phyloP scores from a whole-genome alignment of 441 rosid species.

The Lepidium campestre region DNA sequence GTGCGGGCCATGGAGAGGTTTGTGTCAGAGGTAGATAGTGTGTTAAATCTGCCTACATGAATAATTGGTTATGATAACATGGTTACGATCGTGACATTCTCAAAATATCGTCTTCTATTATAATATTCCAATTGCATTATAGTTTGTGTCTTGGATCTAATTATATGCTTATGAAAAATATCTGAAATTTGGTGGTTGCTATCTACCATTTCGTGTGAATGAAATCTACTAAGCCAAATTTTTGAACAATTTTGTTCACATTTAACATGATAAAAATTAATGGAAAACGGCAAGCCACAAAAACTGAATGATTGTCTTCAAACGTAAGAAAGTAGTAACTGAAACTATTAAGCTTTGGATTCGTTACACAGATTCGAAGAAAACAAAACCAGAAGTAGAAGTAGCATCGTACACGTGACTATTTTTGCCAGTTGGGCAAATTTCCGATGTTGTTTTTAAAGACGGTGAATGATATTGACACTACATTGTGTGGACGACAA shows the following conservation, averaged over 20 bases:
- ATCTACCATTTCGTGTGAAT: no score
- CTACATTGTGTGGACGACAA: neutral
- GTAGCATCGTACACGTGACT: neutral
- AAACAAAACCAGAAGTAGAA: neutral
- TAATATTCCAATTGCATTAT: neutral
- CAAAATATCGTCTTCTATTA: neutral
- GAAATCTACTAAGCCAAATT: neutral
- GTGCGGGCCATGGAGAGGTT: slow-evolving; percentile 38
- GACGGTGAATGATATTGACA: neutral
- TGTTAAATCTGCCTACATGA: neutral
- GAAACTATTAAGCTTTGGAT: neutral
- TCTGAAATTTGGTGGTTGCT: neutral
- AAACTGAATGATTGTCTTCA: no score
- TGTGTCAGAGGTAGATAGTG: slow-evolving; percentile 15
- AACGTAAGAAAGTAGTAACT: no score
- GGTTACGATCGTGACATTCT: neutral
- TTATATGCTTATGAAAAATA: neutral
- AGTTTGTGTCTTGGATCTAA: neutral
- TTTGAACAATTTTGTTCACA: neutral
- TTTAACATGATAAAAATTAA: neutral
- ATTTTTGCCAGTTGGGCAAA: neutral
- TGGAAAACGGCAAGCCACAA: neutral
- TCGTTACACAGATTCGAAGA: neutral
- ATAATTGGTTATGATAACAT: neutral
- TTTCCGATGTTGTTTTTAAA: neutral